Conservation (phyloP, 495 filamentous ascomycete species). For the Podospora tetraspora region DNA sequence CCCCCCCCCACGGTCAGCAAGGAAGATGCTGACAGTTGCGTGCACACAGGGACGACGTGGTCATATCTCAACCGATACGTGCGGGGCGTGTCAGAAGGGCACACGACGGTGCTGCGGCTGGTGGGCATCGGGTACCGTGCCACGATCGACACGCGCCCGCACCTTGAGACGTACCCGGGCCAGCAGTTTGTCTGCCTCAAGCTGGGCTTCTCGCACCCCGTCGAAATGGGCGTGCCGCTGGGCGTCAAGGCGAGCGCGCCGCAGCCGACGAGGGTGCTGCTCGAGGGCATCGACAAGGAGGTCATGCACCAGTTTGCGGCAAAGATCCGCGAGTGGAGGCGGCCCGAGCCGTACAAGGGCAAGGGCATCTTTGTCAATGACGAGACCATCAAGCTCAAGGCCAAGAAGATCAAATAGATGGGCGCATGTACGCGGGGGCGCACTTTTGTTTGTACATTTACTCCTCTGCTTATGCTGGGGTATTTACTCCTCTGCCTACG, state of each 20-base stretch:
- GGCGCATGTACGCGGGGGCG: not conserved
- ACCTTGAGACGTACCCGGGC: constrained; percentile 62
- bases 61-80: constrained; percentile 86
- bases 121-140: constrained; percentile 97
- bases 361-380: constrained; percentile 98
- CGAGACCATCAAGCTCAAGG: constrained; percentile 95
- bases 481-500: not conserved
- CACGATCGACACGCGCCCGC: constrained; percentile 75
- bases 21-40: constrained; percentile 17
- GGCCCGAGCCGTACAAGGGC: constrained; percentile 96
- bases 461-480: constrained; percentile 10
- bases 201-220: constrained; percentile 91
- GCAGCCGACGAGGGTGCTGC: constrained; percentile 85
- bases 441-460: constrained; percentile 10
- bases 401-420: constrained; percentile 95
- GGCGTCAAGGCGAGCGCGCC: constrained; percentile 85
- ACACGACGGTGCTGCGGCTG: constrained; percentile 83
- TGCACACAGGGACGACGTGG: constrained; percentile 68
- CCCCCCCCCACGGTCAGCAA: not conserved
- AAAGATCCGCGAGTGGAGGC: constrained; percentile 78
- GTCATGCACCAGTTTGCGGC: constrained; percentile 87
- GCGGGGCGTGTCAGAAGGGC: constrained; percentile 90
- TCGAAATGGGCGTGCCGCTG: constrained; percentile 76
- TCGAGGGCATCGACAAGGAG: constrained; percentile 82
- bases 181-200: constrained; percentile 88